phyloP scores from a whole-genome alignment of 495 filamentous ascomycete species.

The Aspergillus saccharolyticus region DNA sequence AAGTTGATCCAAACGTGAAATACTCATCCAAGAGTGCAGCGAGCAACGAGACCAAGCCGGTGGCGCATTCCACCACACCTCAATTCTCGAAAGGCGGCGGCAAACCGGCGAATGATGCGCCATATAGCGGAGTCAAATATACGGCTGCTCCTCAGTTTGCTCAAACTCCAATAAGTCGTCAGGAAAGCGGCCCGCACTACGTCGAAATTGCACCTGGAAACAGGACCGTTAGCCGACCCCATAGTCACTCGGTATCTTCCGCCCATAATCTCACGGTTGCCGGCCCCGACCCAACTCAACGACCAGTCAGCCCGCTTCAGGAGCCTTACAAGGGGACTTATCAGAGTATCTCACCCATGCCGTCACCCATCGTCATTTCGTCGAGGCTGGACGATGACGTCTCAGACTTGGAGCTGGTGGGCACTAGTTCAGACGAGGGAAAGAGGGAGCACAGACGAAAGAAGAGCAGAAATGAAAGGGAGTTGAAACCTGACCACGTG shows the following conservation, averaged over 20 bases:
- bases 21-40: constrained; percentile 39
- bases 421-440: constrained; percentile 32
- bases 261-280: constrained; percentile 33
- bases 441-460: constrained; percentile 27
- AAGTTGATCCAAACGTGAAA: constrained; percentile 39
- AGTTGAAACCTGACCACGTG: constrained; percentile 26
- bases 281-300: constrained; percentile 31
- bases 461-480: constrained; percentile 27
- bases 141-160: constrained; percentile 19
- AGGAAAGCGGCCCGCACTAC: constrained; percentile 32
- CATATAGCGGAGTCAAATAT: constrained; percentile 13
- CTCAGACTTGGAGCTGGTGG: constrained; percentile 45
- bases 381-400: constrained; percentile 43
- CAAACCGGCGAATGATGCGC: constrained; percentile 14
- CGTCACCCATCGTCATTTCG: constrained; percentile 59
- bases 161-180: constrained; percentile 6
- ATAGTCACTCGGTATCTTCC: constrained; percentile 39
- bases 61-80: constrained; percentile 21
- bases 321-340: constrained; percentile 94
- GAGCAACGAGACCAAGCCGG: constrained; percentile 4
- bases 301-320: constrained; percentile 76
- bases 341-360: constrained; percentile 93
- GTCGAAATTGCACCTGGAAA: constrained; percentile 39
- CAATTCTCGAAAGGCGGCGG: constrained; percentile 19
- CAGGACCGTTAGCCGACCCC: constrained; percentile 26